Evolutionary conservation across 2,329 filamentous ascomycete genomes (phyloP).

Genomic region (Cryphonectria naterciae): DNA sequence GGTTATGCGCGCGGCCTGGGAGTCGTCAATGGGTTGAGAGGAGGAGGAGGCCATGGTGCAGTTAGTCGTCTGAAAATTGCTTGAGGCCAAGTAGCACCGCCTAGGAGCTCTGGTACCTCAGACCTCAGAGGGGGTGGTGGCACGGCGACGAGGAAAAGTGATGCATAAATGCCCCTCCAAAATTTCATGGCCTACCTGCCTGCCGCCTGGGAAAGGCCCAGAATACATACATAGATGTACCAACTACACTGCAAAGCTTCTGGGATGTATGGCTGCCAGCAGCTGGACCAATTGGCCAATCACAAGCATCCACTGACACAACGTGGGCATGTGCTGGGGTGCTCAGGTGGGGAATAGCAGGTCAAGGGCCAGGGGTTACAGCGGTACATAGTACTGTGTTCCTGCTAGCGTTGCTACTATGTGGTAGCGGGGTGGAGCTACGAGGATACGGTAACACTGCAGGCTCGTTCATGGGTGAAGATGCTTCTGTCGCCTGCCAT

Average conservation of each 20-base stretch:
- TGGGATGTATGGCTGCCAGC: neutral
- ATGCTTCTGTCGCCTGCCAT: neutral
- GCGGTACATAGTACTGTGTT: neutral
- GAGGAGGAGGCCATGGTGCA: conserved; percentile 12
- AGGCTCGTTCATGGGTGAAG: neutral
- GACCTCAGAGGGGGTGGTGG: neutral
- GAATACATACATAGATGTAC: no score
- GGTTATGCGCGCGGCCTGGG: conserved; percentile 57
- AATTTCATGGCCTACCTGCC: conserved; percentile 4
- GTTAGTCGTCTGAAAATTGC: neutral
- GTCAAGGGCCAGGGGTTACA: neutral
- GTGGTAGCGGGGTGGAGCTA: neutral
- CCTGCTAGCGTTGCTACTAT: neutral
- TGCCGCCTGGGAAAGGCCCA: neutral
- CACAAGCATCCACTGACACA: neutral
- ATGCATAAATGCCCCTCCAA: conserved; percentile 22
- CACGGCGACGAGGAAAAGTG: neutral
- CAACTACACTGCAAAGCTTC: neutral
- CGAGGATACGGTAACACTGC: neutral
- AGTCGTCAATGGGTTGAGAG: conserved; percentile 46
- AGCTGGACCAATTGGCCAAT: conserved; percentile 24
- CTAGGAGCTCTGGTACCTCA: neutral
- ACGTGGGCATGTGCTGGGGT: no score
- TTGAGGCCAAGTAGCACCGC: neutral
- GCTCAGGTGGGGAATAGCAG: neutral